Conservation (phyloP, 31 red algal genomes). For the Odonthalia washingtoniensis region DNA sequence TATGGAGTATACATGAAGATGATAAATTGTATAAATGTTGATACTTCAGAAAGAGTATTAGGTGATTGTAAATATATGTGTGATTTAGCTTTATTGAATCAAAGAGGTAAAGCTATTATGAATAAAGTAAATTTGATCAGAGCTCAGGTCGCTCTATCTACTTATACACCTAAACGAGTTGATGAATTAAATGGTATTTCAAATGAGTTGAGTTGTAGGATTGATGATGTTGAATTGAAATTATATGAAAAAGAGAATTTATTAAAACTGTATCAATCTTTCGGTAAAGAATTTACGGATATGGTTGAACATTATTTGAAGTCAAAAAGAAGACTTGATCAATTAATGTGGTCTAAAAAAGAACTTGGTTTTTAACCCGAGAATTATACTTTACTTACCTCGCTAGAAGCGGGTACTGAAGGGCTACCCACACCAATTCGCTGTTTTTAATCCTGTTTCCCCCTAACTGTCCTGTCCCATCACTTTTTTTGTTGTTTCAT, state of each 20-base stretch:
- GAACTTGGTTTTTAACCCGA: no score
- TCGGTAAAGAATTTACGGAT: background rate
- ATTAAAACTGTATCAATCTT: background rate
- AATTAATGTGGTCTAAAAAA: conserved; percentile 3
- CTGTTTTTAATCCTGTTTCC: no score
- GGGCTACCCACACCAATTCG: no score
- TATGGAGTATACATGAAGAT: no score
- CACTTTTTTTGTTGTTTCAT: no score
- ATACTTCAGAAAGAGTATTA: background rate
- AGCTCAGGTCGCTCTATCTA: background rate
- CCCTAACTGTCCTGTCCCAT: no score
- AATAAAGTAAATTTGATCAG: background rate
- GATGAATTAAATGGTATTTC: background rate
- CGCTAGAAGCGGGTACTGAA: no score
- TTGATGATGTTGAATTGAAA: background rate
- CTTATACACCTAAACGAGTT: background rate
- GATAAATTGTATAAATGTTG: background rate
- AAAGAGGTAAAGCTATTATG: background rate
- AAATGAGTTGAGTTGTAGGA: background rate
- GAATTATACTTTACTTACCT: no score
- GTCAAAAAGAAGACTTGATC: background rate
- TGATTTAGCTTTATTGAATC: background rate
- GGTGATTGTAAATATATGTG: background rate
- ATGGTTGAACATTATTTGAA: background rate
- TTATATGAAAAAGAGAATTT: background rate